These are phyloP conservation scores for Ogataea zsoltii DNA, from an alignment of 805 yeast genomes.

Conservation along the genomic window DNA sequence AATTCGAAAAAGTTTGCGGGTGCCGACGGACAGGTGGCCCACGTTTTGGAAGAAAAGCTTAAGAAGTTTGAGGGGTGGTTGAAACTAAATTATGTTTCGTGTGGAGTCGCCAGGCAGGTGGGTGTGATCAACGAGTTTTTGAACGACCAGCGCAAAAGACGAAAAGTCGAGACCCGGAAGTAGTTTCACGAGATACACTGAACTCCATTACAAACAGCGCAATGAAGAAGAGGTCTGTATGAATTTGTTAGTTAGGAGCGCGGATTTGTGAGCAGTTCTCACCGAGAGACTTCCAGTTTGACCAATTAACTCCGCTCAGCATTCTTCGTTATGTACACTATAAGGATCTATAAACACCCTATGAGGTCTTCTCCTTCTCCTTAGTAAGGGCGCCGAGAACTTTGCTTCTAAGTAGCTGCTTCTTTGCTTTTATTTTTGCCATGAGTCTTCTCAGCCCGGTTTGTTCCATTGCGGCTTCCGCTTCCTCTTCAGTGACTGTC, in stretches of 20 bases:
- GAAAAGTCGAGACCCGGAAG: slow-evolving; percentile 1
- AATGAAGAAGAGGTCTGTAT: too few species aligned
- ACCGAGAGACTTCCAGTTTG: too few species aligned
- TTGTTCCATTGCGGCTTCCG: slow-evolving; percentile 36
- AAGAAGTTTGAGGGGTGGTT: slow-evolving; percentile 18
- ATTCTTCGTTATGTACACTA: not conserved
- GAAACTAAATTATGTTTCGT: slow-evolving; percentile 10
- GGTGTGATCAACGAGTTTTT: slow-evolving; percentile 11
- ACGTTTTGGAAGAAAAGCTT: slow-evolving; percentile 3
- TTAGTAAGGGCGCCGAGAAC: not conserved
- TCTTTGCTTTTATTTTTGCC: not conserved
- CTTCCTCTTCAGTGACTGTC: slow-evolving; percentile 74
- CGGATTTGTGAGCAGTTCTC: too few species aligned
- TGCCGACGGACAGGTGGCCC: slow-evolving; percentile 1
- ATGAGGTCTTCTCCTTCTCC: not conserved
- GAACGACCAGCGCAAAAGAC: slow-evolving; percentile 12
- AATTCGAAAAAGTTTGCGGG: slow-evolving; percentile 44
- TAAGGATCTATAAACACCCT: not conserved
- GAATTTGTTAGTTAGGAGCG: too few species aligned
- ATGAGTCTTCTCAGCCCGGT: slow-evolving; percentile 20
- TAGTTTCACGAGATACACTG: not conserved
- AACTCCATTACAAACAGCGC: too few species aligned
- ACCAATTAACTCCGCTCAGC: not conserved
- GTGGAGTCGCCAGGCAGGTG: slow-evolving; percentile 12
- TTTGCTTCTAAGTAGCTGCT: slow-evolving; percentile 3